phyloP scores from a whole-genome alignment of 2,329 filamentous ascomycete species.

The Pleurostoma richardsiae region DNA sequence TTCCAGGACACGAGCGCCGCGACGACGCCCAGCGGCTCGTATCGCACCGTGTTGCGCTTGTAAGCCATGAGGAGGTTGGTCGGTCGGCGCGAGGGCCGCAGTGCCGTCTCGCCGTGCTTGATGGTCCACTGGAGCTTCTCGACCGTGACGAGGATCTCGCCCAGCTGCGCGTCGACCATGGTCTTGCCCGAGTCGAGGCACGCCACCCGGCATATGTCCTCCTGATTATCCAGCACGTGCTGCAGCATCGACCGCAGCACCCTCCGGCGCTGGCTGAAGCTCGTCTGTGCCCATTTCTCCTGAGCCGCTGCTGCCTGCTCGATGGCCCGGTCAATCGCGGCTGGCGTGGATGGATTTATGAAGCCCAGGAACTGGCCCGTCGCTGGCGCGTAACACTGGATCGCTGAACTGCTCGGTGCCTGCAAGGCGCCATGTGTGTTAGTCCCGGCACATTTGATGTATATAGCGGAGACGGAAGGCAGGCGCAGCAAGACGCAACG shows the following conservation, averaged over 20 bases:
- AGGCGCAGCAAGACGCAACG: neutral
- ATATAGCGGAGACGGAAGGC: neutral
- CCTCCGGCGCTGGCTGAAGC: slow-evolving; percentile 69
- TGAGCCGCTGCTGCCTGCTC: slow-evolving; percentile 72
- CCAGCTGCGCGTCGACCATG: slow-evolving; percentile 86
- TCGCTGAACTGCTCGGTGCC: slow-evolving; percentile 58
- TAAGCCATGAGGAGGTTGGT: slow-evolving; percentile 94
- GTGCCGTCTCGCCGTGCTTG: slow-evolving; percentile 77
- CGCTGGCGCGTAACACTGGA: slow-evolving; percentile 85
- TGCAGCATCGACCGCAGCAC: slow-evolving; percentile 78
- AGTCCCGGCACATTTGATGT: neutral
- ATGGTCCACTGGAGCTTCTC: slow-evolving; percentile 97
- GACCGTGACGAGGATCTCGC: slow-evolving; percentile 88
- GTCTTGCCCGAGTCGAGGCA: slow-evolving; percentile 96
- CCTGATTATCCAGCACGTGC: slow-evolving; percentile 83
- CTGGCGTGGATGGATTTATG: slow-evolving; percentile 70
- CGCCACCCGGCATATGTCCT: slow-evolving; percentile 77
- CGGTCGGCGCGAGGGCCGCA: slow-evolving; percentile 67
- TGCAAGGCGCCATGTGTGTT: slow-evolving; percentile 18
- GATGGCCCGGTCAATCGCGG: slow-evolving; percentile 75
- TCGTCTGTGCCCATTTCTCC: slow-evolving; percentile 69
- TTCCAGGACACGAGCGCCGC: slow-evolving; percentile 96
- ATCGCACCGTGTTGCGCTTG: slow-evolving; percentile 85
- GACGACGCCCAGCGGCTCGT: slow-evolving; percentile 90
- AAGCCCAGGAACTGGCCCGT: slow-evolving; percentile 79